Evolutionary conservation across 257 asterid genomes (phyloP).

Genomic region (Gynochthodes officinalis): DNA sequence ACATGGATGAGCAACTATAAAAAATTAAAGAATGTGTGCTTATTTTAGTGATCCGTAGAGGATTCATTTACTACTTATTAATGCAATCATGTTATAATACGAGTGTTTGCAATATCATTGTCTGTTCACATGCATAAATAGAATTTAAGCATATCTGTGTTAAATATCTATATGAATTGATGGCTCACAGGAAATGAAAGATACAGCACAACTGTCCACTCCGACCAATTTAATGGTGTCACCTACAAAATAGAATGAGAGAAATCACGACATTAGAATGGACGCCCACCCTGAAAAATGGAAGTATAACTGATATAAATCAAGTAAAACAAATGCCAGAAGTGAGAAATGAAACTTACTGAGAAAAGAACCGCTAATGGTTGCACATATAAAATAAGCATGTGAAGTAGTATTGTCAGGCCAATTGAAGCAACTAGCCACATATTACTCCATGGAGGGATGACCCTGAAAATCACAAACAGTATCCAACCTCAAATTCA

Average conservation of each 20-base stretch:
- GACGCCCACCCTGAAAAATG: constrained; percentile 3
- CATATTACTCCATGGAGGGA: constrained; percentile 96
- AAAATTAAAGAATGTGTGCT: not conserved
- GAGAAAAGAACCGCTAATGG: constrained; percentile 93
- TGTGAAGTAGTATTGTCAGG: constrained; percentile 88
- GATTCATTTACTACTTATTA: not conserved
- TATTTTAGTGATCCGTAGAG: not conserved
- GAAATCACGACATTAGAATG: constrained; percentile 9
- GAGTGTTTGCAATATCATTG: not conserved
- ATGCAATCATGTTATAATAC: not conserved
- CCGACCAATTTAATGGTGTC: constrained; percentile 86
- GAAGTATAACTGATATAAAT: not conserved
- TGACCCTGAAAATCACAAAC: constrained; percentile 41
- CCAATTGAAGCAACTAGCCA: constrained; percentile 95
- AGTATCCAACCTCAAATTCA: not conserved
- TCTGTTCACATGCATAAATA: not conserved
- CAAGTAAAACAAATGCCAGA: constrained; percentile 8
- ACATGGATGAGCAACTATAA: not conserved
- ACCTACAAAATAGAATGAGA: constrained; percentile 44
- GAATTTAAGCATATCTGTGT: not conserved
- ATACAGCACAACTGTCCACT: constrained; percentile 78
- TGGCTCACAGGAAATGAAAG: constrained; percentile 95
- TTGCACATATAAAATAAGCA: constrained; percentile 70
- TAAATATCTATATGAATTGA: constrained; percentile 15
- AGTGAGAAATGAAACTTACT: constrained; percentile 45